Conservation (phyloP, 768 basidiomycete species). For the Agaricus sinodeliciosus region DNA sequence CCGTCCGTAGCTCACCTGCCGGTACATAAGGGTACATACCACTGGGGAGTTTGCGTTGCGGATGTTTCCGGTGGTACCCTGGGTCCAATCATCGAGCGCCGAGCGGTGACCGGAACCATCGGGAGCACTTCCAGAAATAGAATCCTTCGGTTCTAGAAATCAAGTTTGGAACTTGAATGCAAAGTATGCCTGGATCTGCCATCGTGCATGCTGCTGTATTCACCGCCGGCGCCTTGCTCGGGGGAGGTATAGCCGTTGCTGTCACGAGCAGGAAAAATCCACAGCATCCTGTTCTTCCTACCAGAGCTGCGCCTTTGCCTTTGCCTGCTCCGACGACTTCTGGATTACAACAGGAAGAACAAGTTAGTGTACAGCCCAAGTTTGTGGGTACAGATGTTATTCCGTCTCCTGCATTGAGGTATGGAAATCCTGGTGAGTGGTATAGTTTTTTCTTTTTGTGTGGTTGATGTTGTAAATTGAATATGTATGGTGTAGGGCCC, state of each 20-base stretch:
- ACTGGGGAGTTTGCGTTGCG: background rate
- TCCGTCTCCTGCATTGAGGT: slow-evolving; percentile 47
- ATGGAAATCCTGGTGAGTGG: slow-evolving; percentile 72
- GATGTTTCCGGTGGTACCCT: too few species aligned
- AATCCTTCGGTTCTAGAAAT: background rate
- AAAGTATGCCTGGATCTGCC: slow-evolving; percentile 5
- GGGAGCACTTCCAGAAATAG: slow-evolving; percentile 3
- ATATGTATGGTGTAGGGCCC: slow-evolving; percentile 51
- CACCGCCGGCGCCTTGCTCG: slow-evolving; percentile 75
- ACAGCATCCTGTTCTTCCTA: background rate
- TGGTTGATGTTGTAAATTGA: background rate
- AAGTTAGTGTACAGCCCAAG: slow-evolving; percentile 14
- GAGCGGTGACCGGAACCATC: too few species aligned
- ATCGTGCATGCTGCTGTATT: slow-evolving; percentile 67
- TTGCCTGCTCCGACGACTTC: slow-evolving; percentile 15
- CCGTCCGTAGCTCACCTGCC: too few species aligned
- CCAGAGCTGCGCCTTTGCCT: slow-evolving; percentile 11
- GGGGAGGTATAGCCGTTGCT: slow-evolving; percentile 62
- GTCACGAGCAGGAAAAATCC: slow-evolving; percentile 28
- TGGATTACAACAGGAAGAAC: slow-evolving; percentile 13
- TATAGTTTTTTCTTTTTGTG: background rate
- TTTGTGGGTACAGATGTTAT: too few species aligned
- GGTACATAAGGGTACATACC: too few species aligned
- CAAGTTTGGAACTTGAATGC: background rate
- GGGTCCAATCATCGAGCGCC: background rate